Evolutionary conservation across 148 eudicot species (phyloP).

Genomic region (Chenopodium quinoa): DNA sequence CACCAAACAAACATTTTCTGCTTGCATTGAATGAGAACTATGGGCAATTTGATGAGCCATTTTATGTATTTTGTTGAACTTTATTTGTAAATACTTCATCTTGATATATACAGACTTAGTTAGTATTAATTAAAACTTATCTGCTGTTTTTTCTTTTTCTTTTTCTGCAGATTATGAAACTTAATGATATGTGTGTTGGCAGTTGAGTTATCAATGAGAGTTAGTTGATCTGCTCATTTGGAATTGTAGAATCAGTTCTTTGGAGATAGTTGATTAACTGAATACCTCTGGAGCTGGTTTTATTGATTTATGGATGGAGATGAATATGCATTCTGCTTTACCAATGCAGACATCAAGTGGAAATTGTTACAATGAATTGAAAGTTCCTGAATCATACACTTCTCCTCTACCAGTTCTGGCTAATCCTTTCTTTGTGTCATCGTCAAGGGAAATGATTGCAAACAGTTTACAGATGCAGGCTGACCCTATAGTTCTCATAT

Average conservation of each 20-base stretch:
- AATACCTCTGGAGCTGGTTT: neutral
- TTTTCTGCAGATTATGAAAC: conserved; percentile 22
- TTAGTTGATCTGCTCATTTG: conserved; percentile 18
- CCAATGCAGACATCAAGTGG: conserved; percentile 44
- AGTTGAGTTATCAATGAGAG: conserved; percentile 18
- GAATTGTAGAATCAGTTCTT: neutral
- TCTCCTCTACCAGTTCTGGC: conserved; percentile 31
- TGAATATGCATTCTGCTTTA: conserved; percentile 47
- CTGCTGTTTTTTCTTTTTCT: neutral
- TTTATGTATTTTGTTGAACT: no score
- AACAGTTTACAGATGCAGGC: conserved; percentile 29
- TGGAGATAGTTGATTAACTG: conserved; percentile 18
- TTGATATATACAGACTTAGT: no score
- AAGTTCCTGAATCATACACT: conserved; percentile 32
- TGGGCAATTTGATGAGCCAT: no score
- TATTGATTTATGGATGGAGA: conserved; percentile 40
- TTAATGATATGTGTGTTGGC: neutral
- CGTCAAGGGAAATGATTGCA: conserved; percentile 32
- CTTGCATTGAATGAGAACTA: no score
- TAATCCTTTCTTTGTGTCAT: conserved; percentile 35
- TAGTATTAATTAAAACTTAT: no score
- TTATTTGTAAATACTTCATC: no score
- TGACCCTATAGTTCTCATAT: conserved; percentile 34
- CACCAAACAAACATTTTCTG: no score
- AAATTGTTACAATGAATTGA: conserved; percentile 32